Evolutionary conservation across 768 basidiomycete genomes (phyloP), one percentile per base, ranked within the genome.

Genomic region (Hebeloma cylindrosporum): DNA sequence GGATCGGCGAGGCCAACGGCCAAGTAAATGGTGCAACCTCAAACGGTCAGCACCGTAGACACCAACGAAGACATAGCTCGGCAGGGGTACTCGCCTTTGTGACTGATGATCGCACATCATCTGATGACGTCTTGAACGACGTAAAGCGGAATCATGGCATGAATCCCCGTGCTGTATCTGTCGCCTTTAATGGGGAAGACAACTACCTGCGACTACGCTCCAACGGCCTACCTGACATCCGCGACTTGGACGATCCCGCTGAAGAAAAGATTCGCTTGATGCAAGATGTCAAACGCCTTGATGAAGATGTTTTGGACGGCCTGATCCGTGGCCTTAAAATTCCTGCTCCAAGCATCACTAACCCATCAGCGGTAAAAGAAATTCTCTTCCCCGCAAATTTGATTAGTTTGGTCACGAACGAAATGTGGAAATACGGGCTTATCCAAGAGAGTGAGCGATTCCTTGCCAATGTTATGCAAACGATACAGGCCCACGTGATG

Each of bases 391-490:
- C 96, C 8, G 94, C 96, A 18, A 97, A 98, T 65, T 80, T 99
- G 48, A 98, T 99, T 67, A 92, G 89, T 61, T 72, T 98, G 35
- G 85, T 96, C 53, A 95, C 93, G n/a, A 99, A 99, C 65, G 96
- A 98, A 68, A 99, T 99, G 96, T 98, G 96, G 96, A 97, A 96
- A 68, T 93, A 95, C 59, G 93, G 94, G 37, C 80, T 99, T 53
- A 97, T 98, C 54, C 77, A 83, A 11, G 96, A 99, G 67, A 95
- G 93, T 69, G 96, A 98, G 66, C 78, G 94, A 36, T 98, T 99
- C 80, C 73, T 99, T 46, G 96, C 96, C 26, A 98, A 95, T 62
- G 90, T 98, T 44, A 98, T 98, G 95, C 94, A 97, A 65, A 88
- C 86, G 2, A 88, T 99, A 47, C 96, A 99, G 71, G 77, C 85